phyloP scores from a whole-genome alignment of 2,329 filamentous ascomycete genomes.

The Hypomyces rosellus region DNA sequence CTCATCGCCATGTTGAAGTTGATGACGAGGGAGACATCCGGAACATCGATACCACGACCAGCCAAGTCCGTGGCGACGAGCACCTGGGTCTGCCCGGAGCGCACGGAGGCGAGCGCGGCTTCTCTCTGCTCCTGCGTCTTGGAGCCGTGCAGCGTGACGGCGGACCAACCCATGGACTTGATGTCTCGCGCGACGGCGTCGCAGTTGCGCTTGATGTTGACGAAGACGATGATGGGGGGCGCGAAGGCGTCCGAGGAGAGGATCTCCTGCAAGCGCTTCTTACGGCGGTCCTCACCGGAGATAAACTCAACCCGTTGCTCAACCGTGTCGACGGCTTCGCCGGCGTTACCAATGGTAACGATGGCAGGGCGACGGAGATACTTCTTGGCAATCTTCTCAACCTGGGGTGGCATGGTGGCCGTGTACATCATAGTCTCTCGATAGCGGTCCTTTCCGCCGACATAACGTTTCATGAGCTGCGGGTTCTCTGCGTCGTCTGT shows the following conservation, averaged over 20 bases:
- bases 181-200: slow-evolving; percentile 92
- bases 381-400: slow-evolving; percentile 95
- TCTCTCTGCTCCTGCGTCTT: slow-evolving; percentile 99
- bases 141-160: slow-evolving; percentile 86
- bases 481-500: slow-evolving; percentile 84
- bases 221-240: slow-evolving; percentile 95
- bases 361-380: slow-evolving; percentile 90
- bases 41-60: slow-evolving; percentile 94
- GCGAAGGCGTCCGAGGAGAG: slow-evolving; percentile 72
- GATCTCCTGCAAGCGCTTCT: slow-evolving; percentile 92
- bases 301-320: slow-evolving; percentile 95
- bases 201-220: slow-evolving; percentile 99
- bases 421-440: slow-evolving; percentile 99
- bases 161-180: slow-evolving; percentile 84
- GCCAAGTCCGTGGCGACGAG: slow-evolving; percentile 94
- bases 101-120: slow-evolving; percentile 78
- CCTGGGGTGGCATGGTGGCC: slow-evolving; percentile 87
- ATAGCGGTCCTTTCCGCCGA: slow-evolving; percentile 73
- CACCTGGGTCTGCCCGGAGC: slow-evolving; percentile 73
- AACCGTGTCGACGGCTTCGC: slow-evolving; percentile 95
- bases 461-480: slow-evolving; percentile 72
- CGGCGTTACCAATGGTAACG: slow-evolving; percentile 88
- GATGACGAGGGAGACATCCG: slow-evolving; percentile 86
- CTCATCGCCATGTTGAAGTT: slow-evolving; percentile 98
- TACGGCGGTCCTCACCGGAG: slow-evolving; percentile 85